Evolutionary conservation across 1,284 basidiomycete genomes (phyloP), one percentile per base, ranked within the genome.

Genomic region (Trichosporon ovoides): DNA sequence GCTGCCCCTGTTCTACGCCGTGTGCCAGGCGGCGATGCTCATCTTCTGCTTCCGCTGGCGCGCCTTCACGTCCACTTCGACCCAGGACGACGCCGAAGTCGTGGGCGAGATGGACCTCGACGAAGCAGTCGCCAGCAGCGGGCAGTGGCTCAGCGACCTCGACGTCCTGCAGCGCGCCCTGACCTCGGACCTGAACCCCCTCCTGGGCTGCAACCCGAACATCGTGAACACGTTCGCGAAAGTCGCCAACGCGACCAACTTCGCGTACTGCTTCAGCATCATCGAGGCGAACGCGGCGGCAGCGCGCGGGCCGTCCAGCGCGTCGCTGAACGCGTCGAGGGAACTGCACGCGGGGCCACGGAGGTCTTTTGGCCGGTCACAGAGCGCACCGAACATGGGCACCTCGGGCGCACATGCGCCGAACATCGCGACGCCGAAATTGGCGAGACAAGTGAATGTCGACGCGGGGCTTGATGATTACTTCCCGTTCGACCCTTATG

Each of bases 41-140:
- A 92, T 98, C 63, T 99, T 98, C 76, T 98, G 96, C 77, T 99
- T 98, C 80, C 82, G 95, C 18, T 98, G 94, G 95, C 80, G 91
- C 61, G 74, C 74, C 1, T 68, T 77, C 52, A 58, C 53, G 16
- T 20, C 55, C 20, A 22, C 34, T n/a, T n/a, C n/a, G n/a, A n/a
- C n/a, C n/a, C n/a, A n/a, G n/a, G n/a, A n/a, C 28, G 57, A 57
- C 52, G 61, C 59, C 43, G 59, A 59, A 50, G 79, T 98, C 36
- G 77, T 88, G 24, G 75, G 78, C n/a, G 79, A 79, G 38, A 69
- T 75, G 52, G 79, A 80, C 57, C 80, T 72, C 10, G 69, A 69
- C 24, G 65, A 80, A 12, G 81, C 81, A 67, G 60, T 53, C n/a
- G n/a, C n/a, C n/a, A n/a, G 83, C 82, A 12, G 70, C 87, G 86